Conservation (phyloP, 306 rosid species). For the Purshia tridentata region DNA sequence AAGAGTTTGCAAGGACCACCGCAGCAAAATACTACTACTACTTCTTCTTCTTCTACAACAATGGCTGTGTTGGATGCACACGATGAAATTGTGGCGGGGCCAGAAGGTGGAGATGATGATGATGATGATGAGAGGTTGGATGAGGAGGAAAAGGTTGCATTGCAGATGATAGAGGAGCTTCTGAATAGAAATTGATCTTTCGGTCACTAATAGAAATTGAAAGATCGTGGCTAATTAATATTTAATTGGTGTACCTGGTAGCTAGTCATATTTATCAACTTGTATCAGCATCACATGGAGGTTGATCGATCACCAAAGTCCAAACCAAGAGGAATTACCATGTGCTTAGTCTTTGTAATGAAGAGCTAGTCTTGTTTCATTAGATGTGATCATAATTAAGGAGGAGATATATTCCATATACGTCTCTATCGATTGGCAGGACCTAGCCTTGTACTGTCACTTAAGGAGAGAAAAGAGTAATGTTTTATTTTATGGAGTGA, state of each 20-base stretch:
- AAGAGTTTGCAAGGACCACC: conserved; percentile 1
- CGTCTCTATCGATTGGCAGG: background rate
- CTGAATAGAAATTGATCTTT: conserved; percentile 45
- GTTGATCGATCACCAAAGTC: background rate
- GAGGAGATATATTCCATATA: background rate
- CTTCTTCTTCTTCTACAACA: background rate
- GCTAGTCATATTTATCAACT: no score
- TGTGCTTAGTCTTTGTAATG: conserved; percentile 1
- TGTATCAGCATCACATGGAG: conserved; percentile 13
- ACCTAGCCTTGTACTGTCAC: background rate
- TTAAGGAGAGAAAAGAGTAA: background rate
- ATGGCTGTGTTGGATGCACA: background rate
- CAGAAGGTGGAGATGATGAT: conserved; percentile 33
- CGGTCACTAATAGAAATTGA: no score
- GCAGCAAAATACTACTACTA: background rate
- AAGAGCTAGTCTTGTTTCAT: no score
- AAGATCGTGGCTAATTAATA: no score
- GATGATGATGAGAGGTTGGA: conserved; percentile 35
- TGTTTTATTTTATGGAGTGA: background rate
- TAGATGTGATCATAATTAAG: background rate
- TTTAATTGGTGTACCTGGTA: no score
- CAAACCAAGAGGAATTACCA: conserved; percentile 4
- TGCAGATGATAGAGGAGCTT: conserved; percentile 87
- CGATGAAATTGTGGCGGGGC: background rate
- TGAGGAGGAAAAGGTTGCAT: conserved; percentile 56